phyloP scores from a whole-genome alignment of 2,329 filamentous ascomycete species.

The Diaporthe aspalathi region DNA sequence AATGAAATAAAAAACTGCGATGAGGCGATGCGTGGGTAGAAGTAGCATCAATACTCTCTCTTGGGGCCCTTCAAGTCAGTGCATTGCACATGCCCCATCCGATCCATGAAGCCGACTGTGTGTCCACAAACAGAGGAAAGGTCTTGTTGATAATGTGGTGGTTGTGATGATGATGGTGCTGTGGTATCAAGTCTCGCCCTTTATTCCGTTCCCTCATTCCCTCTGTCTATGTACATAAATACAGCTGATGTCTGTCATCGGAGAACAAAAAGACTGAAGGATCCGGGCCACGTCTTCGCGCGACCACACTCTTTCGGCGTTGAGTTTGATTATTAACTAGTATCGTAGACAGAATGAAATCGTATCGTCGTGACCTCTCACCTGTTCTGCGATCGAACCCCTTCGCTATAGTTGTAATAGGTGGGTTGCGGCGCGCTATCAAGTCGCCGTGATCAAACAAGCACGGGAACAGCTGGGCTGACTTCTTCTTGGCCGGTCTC shows the following conservation, averaged over 20 bases:
- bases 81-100: not conserved
- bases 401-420: not conserved
- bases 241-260: slow-evolving; percentile 29
- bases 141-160: slow-evolving; percentile 20
- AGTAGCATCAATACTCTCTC: not conserved
- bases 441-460: slow-evolving; percentile 34
- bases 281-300: slow-evolving; percentile 28
- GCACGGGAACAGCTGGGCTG: slow-evolving; percentile 30
- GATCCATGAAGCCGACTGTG: not conserved
- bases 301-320: not conserved
- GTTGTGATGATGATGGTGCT: not conserved
- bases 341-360: slow-evolving; percentile 37
- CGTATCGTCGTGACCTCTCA: slow-evolving; percentile 33
- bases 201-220: slow-evolving; percentile 27
- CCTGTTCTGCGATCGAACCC: not conserved
- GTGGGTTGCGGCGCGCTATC: not conserved
- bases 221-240: slow-evolving; percentile 38
- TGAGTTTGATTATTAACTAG: slow-evolving; percentile 35
- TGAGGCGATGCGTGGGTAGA: not conserved
- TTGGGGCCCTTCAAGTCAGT: not conserved
- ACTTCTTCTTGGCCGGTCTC: slow-evolving; percentile 28
- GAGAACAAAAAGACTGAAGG: slow-evolving; percentile 31
- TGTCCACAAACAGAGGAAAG: not conserved
- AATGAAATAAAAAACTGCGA: not conserved
- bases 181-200: slow-evolving; percentile 32